These are phyloP conservation scores for Vanilla planifolia DNA, from an alignment of 106 monocot species.

Conservation along the genomic window DNA sequence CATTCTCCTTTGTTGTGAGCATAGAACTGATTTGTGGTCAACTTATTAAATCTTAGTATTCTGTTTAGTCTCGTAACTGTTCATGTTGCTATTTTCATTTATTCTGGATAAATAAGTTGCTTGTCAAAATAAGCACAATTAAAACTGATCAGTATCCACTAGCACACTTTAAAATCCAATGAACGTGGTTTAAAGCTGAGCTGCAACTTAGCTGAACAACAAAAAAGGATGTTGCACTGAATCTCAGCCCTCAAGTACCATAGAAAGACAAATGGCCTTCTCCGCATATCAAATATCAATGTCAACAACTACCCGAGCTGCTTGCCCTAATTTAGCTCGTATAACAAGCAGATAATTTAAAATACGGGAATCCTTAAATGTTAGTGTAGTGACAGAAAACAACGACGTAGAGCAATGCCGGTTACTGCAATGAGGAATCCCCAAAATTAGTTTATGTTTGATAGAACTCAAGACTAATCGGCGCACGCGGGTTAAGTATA, in stretches of 20 bases:
- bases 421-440: not conserved
- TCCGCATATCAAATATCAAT: not conserved
- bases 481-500: not conserved
- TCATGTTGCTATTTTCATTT: too few species aligned
- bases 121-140: too few species aligned
- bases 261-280: not conserved
- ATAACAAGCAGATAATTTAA: slow-evolving; percentile 1
- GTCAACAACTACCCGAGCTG: not conserved
- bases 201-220: not conserved
- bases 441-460: not conserved
- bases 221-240: not conserved
- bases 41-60: too few species aligned
- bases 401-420: not conserved
- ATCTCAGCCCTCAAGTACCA: not conserved
- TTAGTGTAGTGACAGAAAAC: not conserved
- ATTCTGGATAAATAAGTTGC: too few species aligned
- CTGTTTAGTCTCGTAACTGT: too few species aligned
- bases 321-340: too few species aligned
- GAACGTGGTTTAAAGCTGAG: not conserved
- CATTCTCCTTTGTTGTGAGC: too few species aligned
- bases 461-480: not conserved
- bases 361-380: not conserved
- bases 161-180: not conserved
- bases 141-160: too few species aligned
- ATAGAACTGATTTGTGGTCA: too few species aligned